Conservation (phyloP, 2,329 filamentous ascomycete genomes). For the Stagonosporopsis chrysanthemi region DNA sequence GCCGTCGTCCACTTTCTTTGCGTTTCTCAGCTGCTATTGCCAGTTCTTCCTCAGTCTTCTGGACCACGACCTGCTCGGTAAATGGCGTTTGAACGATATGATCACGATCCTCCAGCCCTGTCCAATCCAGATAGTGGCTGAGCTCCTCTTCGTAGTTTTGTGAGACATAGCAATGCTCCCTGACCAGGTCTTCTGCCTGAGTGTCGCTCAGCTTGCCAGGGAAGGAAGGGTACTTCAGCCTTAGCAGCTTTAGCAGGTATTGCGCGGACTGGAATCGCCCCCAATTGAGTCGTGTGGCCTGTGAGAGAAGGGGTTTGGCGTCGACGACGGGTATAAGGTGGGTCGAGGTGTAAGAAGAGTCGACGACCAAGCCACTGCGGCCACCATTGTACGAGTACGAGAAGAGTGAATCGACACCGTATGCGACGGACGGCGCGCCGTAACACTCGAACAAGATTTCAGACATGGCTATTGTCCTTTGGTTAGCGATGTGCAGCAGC, state of each 20-base stretch:
- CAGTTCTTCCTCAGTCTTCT: conserved; percentile 95
- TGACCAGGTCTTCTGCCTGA: conserved; percentile 87
- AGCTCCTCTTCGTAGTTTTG: conserved; percentile 83
- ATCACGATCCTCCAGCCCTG: conserved; percentile 87
- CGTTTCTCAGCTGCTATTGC: conserved; percentile 90
- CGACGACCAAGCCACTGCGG: conserved; percentile 84
- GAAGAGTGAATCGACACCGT: conserved; percentile 96
- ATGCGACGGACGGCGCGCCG: conserved; percentile 84
- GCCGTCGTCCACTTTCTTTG: conserved; percentile 87
- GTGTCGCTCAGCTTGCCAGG: conserved; percentile 83
- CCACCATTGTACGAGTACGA: conserved; percentile 94
- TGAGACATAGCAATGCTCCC: conserved; percentile 89
- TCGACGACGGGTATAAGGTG: conserved; percentile 94
- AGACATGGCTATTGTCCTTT: conserved; percentile 75
- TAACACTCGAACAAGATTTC: conserved; percentile 98
- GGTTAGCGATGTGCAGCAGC: conserved; percentile 34
- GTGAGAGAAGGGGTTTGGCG: conserved; percentile 80
- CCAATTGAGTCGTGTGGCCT: conserved; percentile 93
- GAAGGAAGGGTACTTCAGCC: conserved; percentile 90
- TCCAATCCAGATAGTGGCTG: conserved; percentile 83
- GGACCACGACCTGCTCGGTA: conserved; percentile 85
- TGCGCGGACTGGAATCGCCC: conserved; percentile 89
- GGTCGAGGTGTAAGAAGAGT: conserved; percentile 91
- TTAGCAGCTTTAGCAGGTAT: conserved; percentile 87
- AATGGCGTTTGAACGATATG: conserved; percentile 91